Conservation (phyloP, 2,329 filamentous ascomycete genomes). For the Alternaria longipes region DNA sequence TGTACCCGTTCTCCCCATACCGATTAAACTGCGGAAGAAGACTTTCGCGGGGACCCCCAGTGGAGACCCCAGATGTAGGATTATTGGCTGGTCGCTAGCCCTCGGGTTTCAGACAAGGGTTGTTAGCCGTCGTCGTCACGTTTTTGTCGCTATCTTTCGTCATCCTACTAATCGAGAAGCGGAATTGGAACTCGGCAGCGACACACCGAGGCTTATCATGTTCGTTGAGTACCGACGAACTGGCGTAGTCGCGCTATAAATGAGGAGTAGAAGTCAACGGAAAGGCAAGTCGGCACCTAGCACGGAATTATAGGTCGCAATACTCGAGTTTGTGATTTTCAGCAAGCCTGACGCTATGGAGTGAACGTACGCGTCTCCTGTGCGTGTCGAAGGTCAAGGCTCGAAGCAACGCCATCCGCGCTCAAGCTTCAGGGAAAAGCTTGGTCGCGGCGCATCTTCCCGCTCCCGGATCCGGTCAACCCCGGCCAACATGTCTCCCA, state of each 20-base stretch:
- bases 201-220: constrained; percentile 6
- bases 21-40: neutral
- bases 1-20: constrained; percentile 19
- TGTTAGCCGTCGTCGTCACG: constrained; percentile 10
- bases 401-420: constrained; percentile 7
- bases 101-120: constrained; percentile 21
- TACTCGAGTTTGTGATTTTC: neutral
- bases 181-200: constrained; percentile 19
- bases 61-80: constrained; percentile 31
- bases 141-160: constrained; percentile 19
- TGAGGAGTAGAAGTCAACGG: constrained; percentile 3
- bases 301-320: neutral
- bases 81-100: constrained; percentile 13
- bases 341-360: neutral
- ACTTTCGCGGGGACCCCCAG: constrained; percentile 15
- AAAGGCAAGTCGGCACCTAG: neutral
- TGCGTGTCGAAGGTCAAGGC: neutral
- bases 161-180: constrained; percentile 9
- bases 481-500: neutral
- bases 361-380: neutral
- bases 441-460: constrained; percentile 14
- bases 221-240: neutral
- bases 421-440: constrained; percentile 24
- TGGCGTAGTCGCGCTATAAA: neutral
- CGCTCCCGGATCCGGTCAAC: neutral